These are phyloP conservation scores for Leptographium galeiforme DNA, from an alignment of 2,329 filamentous ascomycete genomes.

Conservation along the genomic window DNA sequence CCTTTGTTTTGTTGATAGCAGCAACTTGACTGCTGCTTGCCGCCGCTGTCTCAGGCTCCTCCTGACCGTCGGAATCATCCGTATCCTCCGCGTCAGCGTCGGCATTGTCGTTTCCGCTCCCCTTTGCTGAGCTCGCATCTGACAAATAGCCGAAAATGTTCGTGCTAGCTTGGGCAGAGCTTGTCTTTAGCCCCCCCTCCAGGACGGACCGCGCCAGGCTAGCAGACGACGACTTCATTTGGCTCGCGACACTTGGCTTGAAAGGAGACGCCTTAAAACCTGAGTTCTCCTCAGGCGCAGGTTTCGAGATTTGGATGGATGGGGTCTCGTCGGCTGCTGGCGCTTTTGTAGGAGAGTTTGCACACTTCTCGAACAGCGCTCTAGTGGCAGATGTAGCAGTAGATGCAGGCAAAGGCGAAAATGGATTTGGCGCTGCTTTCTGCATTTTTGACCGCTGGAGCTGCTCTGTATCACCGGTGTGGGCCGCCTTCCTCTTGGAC, in stretches of 20 bases:
- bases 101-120: constrained; percentile 33
- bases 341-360: constrained; percentile 32
- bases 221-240: constrained; percentile 17
- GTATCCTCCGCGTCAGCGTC: constrained; percentile 22
- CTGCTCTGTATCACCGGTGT: constrained; percentile 29
- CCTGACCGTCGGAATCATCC: constrained; percentile 31
- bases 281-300: constrained; percentile 13
- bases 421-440: constrained; percentile 20
- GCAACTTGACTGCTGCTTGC: constrained; percentile 27
- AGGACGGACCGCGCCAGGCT: constrained; percentile 30
- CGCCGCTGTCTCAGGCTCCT: constrained; percentile 28
- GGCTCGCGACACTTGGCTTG: constrained; percentile 20
- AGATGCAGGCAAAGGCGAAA: not conserved
- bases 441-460: constrained; percentile 36
- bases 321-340: constrained; percentile 13
- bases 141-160: constrained; percentile 51
- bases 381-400: constrained; percentile 34
- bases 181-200: constrained; percentile 15
- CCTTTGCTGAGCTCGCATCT: constrained; percentile 40
- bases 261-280: constrained; percentile 10
- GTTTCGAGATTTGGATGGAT: constrained; percentile 11
- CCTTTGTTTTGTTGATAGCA: constrained; percentile 24
- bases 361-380: constrained; percentile 42
- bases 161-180: constrained; percentile 20
- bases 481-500: constrained; percentile 38